Evolutionary conservation across 1,139 yeast genomes (phyloP).

Genomic region (Kurtzmaniella natalensis): DNA sequence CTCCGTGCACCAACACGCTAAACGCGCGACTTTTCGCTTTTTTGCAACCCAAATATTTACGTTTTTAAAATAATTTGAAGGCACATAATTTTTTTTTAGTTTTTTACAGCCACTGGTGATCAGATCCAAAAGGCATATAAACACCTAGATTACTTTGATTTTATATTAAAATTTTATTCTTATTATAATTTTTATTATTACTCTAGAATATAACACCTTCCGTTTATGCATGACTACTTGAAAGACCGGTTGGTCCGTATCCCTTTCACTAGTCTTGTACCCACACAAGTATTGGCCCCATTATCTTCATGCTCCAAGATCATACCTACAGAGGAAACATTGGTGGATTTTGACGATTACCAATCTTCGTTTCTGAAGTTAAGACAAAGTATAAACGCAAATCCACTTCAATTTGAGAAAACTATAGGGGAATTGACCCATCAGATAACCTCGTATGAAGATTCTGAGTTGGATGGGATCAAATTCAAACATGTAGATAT

Average conservation of each 20-base stretch:
- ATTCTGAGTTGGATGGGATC: slow-evolving; percentile 15
- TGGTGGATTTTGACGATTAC: slow-evolving; percentile 6
- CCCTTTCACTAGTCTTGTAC: slow-evolving; percentile 27
- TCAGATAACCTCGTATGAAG: slow-evolving; percentile 15
- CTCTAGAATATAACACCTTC: too few species aligned
- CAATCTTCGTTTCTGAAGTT: slow-evolving; percentile 4
- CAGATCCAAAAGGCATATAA: too few species aligned
- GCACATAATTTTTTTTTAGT: too few species aligned
- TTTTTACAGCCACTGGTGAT: too few species aligned
- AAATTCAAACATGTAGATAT: slow-evolving; percentile 8
- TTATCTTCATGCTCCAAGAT: slow-evolving; percentile 12
- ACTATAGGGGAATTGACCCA: slow-evolving; percentile 14
- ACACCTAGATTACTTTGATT: too few species aligned
- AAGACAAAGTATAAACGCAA: slow-evolving; percentile 11
- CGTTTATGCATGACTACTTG: slow-evolving; percentile 9
- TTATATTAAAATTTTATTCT: too few species aligned
- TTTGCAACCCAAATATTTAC: too few species aligned
- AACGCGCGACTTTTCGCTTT: too few species aligned
- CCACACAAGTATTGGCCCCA: slow-evolving; percentile 25
- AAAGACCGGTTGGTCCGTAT: slow-evolving; percentile 22
- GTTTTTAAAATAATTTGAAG: too few species aligned
- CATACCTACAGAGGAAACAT: slow-evolving; percentile 7
- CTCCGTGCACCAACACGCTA: too few species aligned
- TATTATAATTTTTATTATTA: too few species aligned
- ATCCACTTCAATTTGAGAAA: slow-evolving; percentile 12